Evolutionary conservation across 208 protist genomes (phyloP), one percentile per base, ranked within the genome.

Genomic region (Wallacemonas sp.): DNA sequence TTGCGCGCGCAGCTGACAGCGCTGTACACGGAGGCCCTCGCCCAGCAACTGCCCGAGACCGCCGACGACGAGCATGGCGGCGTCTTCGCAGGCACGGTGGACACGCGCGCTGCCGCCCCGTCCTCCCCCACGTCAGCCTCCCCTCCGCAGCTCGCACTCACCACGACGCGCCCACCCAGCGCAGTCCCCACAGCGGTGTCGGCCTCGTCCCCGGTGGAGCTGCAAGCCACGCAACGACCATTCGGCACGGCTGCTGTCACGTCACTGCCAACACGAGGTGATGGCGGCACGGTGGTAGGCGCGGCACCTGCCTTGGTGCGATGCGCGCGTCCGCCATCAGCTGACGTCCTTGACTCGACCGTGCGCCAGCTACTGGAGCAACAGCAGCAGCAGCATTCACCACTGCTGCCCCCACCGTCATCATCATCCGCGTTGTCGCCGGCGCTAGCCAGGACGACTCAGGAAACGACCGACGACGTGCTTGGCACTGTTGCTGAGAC

Each of bases 21-120:
- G 11, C 3, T 93, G 19, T 93, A 86, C 63, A 69, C 70, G 1
- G 49, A 76, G 9, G 64, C 67, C 12, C 83, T 75, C 43, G 32
- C 32, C 4, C 55, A 61, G 24, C 33, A 34, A 3, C 62, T 74
- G 1, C 48, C 30, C n/a, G 63, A 54, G 12, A 58, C 52, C 36
- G 14, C 36, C 36, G 14, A 6, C 36, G 36, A 6, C 14, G 36
- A 6, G 14, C 36, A 41, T 14, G 9, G 9, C 36, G 6, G n/a
- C n/a, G n/a, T n/a, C n/a, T n/a, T n/a, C n/a, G n/a, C n/a, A n/a
- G n/a, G n/a, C n/a, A n/a, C n/a, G n/a, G n/a, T n/a, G n/a, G 36
- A 41, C 36, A 41, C 36, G 9, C 9, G 6, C 9, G 36, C 44
- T 30, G 24, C 52, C 30, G 38, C 52, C 29, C 8, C 47, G 26